Conservation (phyloP, 805 yeast genomes). For the Hanseniaspora guilliermondii region DNA sequence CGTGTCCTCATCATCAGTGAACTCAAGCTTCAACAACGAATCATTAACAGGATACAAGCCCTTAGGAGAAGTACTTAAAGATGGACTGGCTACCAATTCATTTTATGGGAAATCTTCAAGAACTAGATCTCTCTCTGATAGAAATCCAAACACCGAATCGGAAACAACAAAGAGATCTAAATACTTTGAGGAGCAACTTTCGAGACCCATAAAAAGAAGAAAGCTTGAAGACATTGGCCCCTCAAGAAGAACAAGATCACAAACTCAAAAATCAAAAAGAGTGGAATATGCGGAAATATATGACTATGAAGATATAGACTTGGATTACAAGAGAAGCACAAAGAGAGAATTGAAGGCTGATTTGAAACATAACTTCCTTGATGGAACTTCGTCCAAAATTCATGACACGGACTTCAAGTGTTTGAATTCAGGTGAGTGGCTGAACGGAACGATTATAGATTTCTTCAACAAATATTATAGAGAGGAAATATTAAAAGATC, state of each 20-base stretch:
- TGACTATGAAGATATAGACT: not conserved
- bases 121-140: not conserved
- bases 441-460: slow-evolving; percentile 79
- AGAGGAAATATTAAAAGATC: slow-evolving; percentile 21
- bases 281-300: not conserved
- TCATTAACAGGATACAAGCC: not conserved
- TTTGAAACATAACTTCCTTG: slow-evolving; percentile 9
- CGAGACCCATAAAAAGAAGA: not conserved
- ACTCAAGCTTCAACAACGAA: not conserved
- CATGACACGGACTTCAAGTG: slow-evolving; percentile 61
- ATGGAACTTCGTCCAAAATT: slow-evolving; percentile 9
- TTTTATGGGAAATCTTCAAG: not conserved
- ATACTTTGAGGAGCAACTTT: not conserved
- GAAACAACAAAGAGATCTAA: not conserved
- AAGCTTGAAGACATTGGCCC: not conserved
- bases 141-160: not conserved
- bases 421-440: slow-evolving; percentile 68
- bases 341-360: not conserved
- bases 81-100: not conserved
- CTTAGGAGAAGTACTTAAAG: not conserved
- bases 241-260: not conserved
- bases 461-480: slow-evolving; percentile 59
- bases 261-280: not conserved
- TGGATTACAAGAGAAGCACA: not conserved
- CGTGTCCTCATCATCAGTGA: not conserved